phyloP scores from a whole-genome alignment of 1,284 basidiomycete species.

The Pholiota adiposa region DNA sequence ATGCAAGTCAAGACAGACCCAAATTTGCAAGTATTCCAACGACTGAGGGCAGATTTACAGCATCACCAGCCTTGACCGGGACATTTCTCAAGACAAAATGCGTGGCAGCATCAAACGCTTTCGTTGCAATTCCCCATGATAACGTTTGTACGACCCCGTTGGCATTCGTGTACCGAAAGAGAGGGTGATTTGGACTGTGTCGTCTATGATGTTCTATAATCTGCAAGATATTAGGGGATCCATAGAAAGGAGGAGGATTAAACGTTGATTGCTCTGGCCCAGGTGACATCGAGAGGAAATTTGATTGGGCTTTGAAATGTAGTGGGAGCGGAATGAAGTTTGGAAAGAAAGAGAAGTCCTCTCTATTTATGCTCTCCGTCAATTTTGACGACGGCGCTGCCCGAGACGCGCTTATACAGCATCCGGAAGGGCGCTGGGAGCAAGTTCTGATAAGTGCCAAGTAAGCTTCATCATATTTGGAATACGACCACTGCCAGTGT shows the following conservation, averaged over 20 bases:
- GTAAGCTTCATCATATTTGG: background rate
- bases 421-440: background rate
- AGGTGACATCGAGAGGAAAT: background rate
- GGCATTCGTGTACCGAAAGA: conserved; percentile 1
- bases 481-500: too few relatives aligned
- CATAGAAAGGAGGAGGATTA: background rate
- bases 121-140: background rate
- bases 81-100: background rate
- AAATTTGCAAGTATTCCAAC: conserved; percentile 10
- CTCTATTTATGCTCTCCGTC: background rate
- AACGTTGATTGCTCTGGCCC: background rate
- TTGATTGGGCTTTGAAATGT: background rate
- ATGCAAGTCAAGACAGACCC: background rate
- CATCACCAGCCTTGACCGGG: too few relatives aligned
- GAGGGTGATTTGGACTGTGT: background rate
- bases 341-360: too few relatives aligned
- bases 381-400: background rate
- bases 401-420: background rate
- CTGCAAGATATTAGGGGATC: background rate
- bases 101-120: conserved; percentile 7
- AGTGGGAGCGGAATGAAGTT: too few relatives aligned
- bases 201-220: background rate
- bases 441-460: background rate
- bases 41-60: background rate
- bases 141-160: background rate